phyloP scores from a whole-genome alignment of 208 protist species.

The Herpetomonas tarakana region DNA sequence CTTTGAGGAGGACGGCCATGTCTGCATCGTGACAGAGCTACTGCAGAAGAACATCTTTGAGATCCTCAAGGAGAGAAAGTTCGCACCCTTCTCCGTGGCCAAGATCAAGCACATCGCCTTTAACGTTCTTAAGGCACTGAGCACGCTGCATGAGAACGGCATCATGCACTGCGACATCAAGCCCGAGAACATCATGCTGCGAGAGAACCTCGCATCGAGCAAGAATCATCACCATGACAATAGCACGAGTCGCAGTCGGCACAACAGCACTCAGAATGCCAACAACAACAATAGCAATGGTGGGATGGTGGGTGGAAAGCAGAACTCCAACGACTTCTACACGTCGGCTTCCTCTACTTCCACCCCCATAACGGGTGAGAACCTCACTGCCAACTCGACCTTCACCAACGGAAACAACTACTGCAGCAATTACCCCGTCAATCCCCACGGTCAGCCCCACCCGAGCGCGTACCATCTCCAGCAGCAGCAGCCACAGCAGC shows the following conservation, averaged over 20 bases:
- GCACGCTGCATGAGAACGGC: constrained; percentile 55
- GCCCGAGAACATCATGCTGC: constrained; percentile 94
- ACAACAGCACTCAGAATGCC: constrained; percentile 8
- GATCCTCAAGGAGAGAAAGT: constrained; percentile 41
- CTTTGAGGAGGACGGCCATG: constrained; percentile 73
- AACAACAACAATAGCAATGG: no score
- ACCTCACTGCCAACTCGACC: background rate
- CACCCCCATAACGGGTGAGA: background rate
- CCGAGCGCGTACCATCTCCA: constrained; percentile 13
- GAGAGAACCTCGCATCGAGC: constrained; percentile 5
- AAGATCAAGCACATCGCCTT: constrained; percentile 53
- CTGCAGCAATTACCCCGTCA: constrained; percentile 19
- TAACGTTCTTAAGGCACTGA: constrained; percentile 47
- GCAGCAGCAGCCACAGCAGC: constrained; percentile 9
- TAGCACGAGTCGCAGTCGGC: no score
- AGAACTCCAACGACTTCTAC: constrained; percentile 3
- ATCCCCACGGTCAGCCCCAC: no score
- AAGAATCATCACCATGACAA: constrained; percentile 4
- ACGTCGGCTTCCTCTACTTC: background rate
- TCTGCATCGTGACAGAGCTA: constrained; percentile 87
- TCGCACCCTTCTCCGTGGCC: constrained; percentile 44
- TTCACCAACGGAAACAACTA: constrained; percentile 1
- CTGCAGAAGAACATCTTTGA: constrained; percentile 76
- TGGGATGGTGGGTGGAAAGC: no score
- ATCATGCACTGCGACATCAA: constrained; percentile 98